Evolutionary conservation across 2,329 filamentous ascomycete species (phyloP).

Genomic region (Madurella mycetomatis): DNA sequence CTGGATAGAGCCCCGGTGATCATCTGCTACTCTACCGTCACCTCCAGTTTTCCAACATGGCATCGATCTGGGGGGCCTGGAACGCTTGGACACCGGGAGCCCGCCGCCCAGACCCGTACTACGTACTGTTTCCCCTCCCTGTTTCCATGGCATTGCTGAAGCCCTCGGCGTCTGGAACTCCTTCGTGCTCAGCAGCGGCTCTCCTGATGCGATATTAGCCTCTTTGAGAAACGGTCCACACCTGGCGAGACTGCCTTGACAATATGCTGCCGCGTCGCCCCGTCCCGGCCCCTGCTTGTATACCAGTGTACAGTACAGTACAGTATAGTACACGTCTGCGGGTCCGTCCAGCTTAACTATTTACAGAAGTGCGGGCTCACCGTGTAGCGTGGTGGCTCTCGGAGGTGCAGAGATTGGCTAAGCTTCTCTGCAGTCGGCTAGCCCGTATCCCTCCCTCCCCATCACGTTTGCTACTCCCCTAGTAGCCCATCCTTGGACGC

Average conservation of each 20-base stretch:
- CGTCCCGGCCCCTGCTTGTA: slow-evolving; percentile 8
- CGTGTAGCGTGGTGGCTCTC: slow-evolving; percentile 10
- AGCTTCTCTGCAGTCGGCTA: slow-evolving; percentile 24
- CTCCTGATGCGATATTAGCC: slow-evolving; percentile 20
- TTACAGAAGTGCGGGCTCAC: slow-evolving; percentile 22
- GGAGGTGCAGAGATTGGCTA: slow-evolving; percentile 21
- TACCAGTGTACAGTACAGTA: slow-evolving; percentile 4
- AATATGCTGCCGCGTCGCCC: slow-evolving; percentile 24
- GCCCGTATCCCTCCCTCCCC: slow-evolving; percentile 12
- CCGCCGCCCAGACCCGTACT: not conserved
- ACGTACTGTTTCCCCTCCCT: too few species aligned
- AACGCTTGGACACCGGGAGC: not conserved
- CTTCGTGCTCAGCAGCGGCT: not conserved
- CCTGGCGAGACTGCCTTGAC: slow-evolving; percentile 16
- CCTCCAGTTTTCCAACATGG: not conserved
- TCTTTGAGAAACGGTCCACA: slow-evolving; percentile 15
- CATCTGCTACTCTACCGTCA: not conserved
- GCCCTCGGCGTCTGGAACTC: not conserved
- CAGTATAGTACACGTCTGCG: not conserved
- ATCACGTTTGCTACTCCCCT: slow-evolving; percentile 8
- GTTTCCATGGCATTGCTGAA: not conserved
- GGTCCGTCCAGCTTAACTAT: slow-evolving; percentile 7
- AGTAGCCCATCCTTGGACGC: slow-evolving; percentile 9
- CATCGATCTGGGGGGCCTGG: not conserved
- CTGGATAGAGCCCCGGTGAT: slow-evolving; percentile 15